Evolutionary conservation across 2,329 filamentous ascomycete genomes (phyloP), one percentile per base, ranked within the genome.

Genomic region (Penicillium sp.): DNA sequence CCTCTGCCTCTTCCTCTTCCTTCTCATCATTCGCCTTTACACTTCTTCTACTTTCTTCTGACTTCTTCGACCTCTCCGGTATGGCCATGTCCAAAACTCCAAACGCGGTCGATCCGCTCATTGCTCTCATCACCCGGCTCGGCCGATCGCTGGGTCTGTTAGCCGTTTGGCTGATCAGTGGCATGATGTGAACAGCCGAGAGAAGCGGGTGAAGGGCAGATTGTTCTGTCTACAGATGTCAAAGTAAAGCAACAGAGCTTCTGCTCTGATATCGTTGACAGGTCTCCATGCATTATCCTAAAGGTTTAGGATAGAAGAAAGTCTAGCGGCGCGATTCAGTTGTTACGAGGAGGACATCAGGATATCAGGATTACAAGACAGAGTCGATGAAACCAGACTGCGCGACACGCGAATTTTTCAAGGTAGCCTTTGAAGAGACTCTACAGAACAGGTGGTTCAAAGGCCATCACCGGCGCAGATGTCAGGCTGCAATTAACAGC

Each of bases 401-500:
- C 51, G 28, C 52, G 51, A 56, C 43, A 62, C 30, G 60, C 62
- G 61, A 57, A 56, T 64, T 67, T 68, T 67, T 60, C 60, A 55
- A 65, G 62, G 62, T 53, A 64, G 65, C 61, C 51, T 67, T 58
- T 57, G 38, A 38, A 54, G 52, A 62, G 59, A 48, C 53, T 48
- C 40, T 52, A 51, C 48, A 51, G 45, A 22, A 35, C 48, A 35
- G 22, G 10, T 22, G 11, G 10, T n/a, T 58, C 57, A 48, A 64
- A 22, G 55, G 55, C 26, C 26, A 59, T 40, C 60, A 56, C 53
- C 52, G 35, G 57, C 42, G 40, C 13, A 14, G 59, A 40, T 30
- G 46, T 57, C 49, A 43, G 55, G 54, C 25, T 42, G 28, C 38
- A 28, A 42, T 16, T 4, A 25, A 30, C 37, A 30, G 52, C 37